Evolutionary conservation across 192 early-diverging fungal species (phyloP).

Genomic region (Phycomyces blakesleeanus): DNA sequence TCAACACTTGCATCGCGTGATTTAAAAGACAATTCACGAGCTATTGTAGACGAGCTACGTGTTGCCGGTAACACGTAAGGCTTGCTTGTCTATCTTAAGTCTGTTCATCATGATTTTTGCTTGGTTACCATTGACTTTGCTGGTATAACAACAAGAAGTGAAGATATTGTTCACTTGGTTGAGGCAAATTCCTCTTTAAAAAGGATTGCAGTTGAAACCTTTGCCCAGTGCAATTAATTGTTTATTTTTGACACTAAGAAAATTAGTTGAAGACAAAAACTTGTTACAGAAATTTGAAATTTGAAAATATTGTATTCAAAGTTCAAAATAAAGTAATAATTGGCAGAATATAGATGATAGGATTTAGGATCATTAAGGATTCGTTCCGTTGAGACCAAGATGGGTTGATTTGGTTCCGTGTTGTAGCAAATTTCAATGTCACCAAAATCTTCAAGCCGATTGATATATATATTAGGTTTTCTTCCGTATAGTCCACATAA

Average conservation of each 20-base stretch:
- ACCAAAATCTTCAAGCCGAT: constrained; percentile 12
- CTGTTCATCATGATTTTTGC: neutral
- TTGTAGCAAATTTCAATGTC: neutral
- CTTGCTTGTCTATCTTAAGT: neutral
- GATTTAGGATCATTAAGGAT: neutral
- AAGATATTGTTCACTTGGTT: neutral
- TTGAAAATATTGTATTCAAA: constrained; percentile 3
- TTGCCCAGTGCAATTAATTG: neutral
- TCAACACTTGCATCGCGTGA: neutral
- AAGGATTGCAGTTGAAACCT: constrained; percentile 6
- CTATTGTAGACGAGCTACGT: neutral
- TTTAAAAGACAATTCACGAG: neutral
- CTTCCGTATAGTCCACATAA: constrained; percentile 13
- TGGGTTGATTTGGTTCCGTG: neutral
- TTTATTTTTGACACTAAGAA: constrained; percentile 6
- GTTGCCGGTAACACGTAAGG: neutral
- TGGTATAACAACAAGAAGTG: constrained; percentile 4
- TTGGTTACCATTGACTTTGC: no score
- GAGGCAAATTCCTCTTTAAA: neutral
- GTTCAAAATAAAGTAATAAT: neutral
- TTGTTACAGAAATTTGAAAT: constrained; percentile 1
- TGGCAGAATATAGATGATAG: neutral
- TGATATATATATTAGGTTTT: constrained; percentile 6
- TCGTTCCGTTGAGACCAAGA: neutral
- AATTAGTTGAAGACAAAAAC: neutral